A percentile compares a stretch with the other conserved stretches of the same genome.
Conservation (phyloP, 331 rosid species). For the Arachis monticola region DNA sequence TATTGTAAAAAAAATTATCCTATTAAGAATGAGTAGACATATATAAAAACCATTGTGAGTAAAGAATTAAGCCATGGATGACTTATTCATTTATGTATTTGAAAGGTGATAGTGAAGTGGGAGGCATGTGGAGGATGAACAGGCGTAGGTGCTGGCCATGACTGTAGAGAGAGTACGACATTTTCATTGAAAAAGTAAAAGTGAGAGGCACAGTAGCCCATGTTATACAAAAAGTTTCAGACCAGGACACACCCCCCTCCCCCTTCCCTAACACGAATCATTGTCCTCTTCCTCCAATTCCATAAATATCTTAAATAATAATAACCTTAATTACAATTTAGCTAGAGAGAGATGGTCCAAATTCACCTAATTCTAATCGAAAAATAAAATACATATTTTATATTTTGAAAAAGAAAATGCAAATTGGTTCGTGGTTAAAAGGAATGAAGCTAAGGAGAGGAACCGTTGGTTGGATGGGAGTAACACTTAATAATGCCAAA, state of each 20-base stretch:
- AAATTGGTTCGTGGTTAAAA: no score
- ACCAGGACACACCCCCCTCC: constrained; percentile 32
- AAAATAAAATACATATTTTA: no score
- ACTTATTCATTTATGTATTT: not conserved
- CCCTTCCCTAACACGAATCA: constrained; percentile 40
- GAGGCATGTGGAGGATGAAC: constrained; percentile 33
- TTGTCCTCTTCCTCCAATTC: constrained; percentile 39
- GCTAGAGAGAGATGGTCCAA: no score
- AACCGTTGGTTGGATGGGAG: not conserved
- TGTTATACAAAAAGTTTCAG: constrained; percentile 37
- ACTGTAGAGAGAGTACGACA: constrained; percentile 17
- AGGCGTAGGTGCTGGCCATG: constrained; percentile 36
- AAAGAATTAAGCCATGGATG: no score
- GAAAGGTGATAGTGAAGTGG: constrained; percentile 22
- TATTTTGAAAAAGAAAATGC: no score
- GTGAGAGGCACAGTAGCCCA: constrained; percentile 32
- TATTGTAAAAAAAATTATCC: no score
- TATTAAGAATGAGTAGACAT: no score
- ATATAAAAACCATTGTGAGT: no score
- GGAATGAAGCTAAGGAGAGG: no score
- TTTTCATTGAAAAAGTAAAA: constrained; percentile 23
- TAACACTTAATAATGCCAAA: constrained; percentile 25
- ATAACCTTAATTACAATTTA: no score
- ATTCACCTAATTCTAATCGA: no score
- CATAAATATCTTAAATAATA: no score